These are phyloP conservation scores for Eucalyptus cloeziana DNA, from an alignment of 345 rosid species.

Conservation along the genomic window DNA sequence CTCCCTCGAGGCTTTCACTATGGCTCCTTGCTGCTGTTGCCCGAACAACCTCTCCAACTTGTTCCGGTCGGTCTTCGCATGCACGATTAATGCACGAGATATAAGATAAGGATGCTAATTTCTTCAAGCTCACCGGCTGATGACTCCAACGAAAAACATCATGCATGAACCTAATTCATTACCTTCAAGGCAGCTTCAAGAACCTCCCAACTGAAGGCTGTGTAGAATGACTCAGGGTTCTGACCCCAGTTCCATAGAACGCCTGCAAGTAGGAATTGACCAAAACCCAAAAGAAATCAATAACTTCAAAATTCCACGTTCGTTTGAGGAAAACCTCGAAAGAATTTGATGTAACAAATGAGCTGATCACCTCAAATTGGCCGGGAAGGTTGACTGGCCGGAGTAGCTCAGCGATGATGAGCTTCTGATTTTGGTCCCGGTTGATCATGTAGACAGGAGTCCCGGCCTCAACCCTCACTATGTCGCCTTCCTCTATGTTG, in stretches of 20 bases:
- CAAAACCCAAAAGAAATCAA: not conserved
- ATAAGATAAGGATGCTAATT: not conserved
- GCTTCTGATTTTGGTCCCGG: conserved; percentile 18
- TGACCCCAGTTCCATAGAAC: conserved; percentile 19
- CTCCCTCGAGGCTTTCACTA: conserved; percentile 22
- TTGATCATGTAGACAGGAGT: conserved; percentile 22
- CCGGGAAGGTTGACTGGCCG: conserved; percentile 26
- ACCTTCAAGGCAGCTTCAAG: conserved; percentile 45
- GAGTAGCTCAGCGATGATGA: conserved; percentile 14
- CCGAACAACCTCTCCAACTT: conserved; percentile 14
- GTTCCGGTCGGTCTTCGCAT: conserved; percentile 16
- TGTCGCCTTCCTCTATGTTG: conserved; percentile 20
- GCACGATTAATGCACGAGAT: not conserved
- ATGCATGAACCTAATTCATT: not conserved
- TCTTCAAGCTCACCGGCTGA: not conserved
- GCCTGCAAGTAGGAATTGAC: not conserved
- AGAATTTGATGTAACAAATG: not conserved
- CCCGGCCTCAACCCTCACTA: conserved; percentile 18
- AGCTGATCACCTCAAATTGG: conserved; percentile 1
- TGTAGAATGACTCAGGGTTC: conserved; percentile 19
- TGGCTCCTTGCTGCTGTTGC: conserved; percentile 14
- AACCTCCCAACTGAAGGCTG: conserved; percentile 29
- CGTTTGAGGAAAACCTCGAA: not conserved
- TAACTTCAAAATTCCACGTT: not conserved
- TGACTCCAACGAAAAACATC: not conserved